Conservation (phyloP, 306 rosid genomes). For the Styphnolobium japonicum region DNA sequence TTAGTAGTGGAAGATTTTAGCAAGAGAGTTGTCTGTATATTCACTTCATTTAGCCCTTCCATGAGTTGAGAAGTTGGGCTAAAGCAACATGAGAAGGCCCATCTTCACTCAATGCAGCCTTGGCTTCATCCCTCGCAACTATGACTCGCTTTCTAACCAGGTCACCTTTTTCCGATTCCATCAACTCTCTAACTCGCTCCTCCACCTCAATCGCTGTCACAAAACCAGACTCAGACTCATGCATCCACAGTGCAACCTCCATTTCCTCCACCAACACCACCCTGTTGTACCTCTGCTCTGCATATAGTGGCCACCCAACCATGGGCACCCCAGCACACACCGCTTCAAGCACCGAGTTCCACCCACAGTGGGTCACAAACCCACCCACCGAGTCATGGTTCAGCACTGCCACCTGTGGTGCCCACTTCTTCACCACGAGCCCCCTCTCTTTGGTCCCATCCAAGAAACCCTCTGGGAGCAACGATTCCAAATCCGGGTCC, state of each 20-base stretch:
- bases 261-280: slow-evolving; percentile 42
- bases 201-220: slow-evolving; percentile 33
- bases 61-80: not conserved
- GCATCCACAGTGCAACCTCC: slow-evolving; percentile 38
- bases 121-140: not conserved
- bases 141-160: not conserved
- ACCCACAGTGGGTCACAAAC: slow-evolving; percentile 59
- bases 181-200: slow-evolving; percentile 40
- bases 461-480: slow-evolving; percentile 48
- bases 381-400: slow-evolving; percentile 48
- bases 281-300: slow-evolving; percentile 45
- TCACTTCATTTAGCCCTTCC: not conserved
- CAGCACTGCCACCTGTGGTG: slow-evolving; percentile 47
- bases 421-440: slow-evolving; percentile 39
- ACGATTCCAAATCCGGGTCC: slow-evolving; percentile 26
- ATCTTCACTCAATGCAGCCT: not conserved
- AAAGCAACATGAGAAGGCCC: not conserved
- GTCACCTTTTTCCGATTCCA: slow-evolving; percentile 33
- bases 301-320: slow-evolving; percentile 52
- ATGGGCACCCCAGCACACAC: slow-evolving; percentile 46
- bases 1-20: too few relatives aligned
- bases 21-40: too few relatives aligned
- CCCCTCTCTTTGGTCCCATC: slow-evolving; percentile 33
- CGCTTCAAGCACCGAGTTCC: slow-evolving; percentile 60
- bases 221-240: slow-evolving; percentile 26